A percentile compares a stretch with the other conserved stretches of the same genome.
phyloP scores from a whole-genome alignment of 768 basidiomycete species.

The Lanmaoa pseudosensibilis region DNA sequence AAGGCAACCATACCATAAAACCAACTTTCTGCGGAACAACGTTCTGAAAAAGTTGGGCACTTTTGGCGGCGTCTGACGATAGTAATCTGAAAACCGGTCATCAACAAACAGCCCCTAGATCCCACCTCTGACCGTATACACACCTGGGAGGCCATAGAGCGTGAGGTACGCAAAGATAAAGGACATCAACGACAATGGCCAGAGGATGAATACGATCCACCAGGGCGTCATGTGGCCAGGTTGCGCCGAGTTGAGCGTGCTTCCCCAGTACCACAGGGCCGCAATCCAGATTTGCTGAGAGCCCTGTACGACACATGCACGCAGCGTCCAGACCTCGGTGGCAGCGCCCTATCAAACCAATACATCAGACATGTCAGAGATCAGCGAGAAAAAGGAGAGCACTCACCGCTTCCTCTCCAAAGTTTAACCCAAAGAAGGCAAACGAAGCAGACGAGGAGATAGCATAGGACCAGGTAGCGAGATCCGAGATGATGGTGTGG shows the following conservation, averaged over 20 bases:
- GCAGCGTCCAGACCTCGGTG: conserved; percentile 89
- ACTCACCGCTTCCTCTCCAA: conserved; percentile 89
- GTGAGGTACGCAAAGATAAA: conserved; percentile 80
- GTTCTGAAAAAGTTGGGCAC: conserved; percentile 92
- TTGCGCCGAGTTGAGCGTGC: conserved; percentile 59
- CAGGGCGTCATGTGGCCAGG: conserved; percentile 66
- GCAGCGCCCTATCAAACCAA: conserved; percentile 67
- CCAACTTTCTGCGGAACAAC: conserved; percentile 85
- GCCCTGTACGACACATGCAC: conserved; percentile 92
- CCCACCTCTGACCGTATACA: conserved; percentile 19
- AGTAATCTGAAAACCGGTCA: conserved; percentile 61
- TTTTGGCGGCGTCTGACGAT: conserved; percentile 89
- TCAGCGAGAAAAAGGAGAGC: conserved; percentile 21
- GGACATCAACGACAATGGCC: conserved; percentile 78
- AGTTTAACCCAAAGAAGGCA: conserved; percentile 92
- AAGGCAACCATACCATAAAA: conserved; percentile 60
- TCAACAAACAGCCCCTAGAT: neutral
- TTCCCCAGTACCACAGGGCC: conserved; percentile 95
- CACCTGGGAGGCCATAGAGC: conserved; percentile 84
- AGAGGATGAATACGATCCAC: conserved; percentile 80
- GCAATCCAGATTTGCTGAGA: conserved; percentile 96
- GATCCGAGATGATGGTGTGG: conserved; percentile 67
- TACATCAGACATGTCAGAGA: conserved; percentile 2
- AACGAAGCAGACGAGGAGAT: conserved; percentile 92
- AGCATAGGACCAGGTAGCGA: conserved; percentile 90